Evolutionary conservation across 768 basidiomycete genomes (phyloP).

Genomic region (Boletus subcaerulescens): DNA sequence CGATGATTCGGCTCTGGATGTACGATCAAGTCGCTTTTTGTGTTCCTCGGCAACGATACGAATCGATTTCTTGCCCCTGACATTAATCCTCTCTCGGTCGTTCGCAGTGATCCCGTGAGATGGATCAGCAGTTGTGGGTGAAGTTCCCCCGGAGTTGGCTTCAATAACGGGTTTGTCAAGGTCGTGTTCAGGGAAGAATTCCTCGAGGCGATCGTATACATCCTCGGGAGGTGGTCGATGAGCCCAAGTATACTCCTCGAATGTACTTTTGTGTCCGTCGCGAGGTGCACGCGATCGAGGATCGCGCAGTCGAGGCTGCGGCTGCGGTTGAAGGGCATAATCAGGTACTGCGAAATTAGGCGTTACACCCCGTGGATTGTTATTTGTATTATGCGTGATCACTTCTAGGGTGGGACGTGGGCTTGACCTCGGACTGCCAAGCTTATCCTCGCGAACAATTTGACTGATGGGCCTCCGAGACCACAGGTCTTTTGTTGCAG

Average conservation of each 20-base stretch:
- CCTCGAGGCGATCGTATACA: constrained; percentile 88
- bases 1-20: constrained; percentile 55
- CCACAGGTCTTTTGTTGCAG: constrained; percentile 30
- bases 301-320: constrained; percentile 15
- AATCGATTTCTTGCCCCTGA: constrained; percentile 84
- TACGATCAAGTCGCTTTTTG: constrained; percentile 71
- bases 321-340: constrained; percentile 12
- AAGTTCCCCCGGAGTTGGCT: constrained; percentile 72
- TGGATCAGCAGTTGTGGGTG: constrained; percentile 62
- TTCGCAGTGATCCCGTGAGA: constrained; percentile 38
- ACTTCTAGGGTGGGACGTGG: constrained; percentile 33
- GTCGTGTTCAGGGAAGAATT: constrained; percentile 95
- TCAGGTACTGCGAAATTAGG: constrained; percentile 21
- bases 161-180: constrained; percentile 96
- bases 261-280: constrained; percentile 42
- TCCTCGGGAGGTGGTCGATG: constrained; percentile 89
- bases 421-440: constrained; percentile 15
- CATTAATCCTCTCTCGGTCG: constrained; percentile 38
- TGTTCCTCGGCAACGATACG: constrained; percentile 88
- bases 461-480: constrained; percentile 33
- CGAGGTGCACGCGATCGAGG: constrained; percentile 27
- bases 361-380: constrained; percentile 11
- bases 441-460: constrained; percentile 20
- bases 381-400: constrained; percentile 21
- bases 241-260: constrained; percentile 80